phyloP scores from a whole-genome alignment of 768 basidiomycete genomes.

The Suillus clintonianus region DNA sequence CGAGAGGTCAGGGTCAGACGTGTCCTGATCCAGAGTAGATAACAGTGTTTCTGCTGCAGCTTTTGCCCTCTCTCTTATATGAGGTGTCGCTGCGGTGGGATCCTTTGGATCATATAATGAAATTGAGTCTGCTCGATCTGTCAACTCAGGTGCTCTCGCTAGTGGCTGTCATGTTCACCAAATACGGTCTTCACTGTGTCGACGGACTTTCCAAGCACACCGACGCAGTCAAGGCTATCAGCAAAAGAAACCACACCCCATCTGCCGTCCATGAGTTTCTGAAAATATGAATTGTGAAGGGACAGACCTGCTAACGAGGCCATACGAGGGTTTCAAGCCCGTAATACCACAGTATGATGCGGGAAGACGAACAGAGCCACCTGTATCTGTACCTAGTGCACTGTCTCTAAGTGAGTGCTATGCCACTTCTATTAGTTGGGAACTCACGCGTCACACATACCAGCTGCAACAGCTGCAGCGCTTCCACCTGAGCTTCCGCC shows the following conservation, averaged over 20 bases:
- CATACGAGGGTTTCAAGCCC: conserved; percentile 95
- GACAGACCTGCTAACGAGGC: conserved; percentile 77
- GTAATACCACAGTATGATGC: conserved; percentile 93
- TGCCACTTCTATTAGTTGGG: conserved; percentile 2
- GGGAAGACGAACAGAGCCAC: conserved; percentile 90
- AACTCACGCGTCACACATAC: conserved; percentile 81
- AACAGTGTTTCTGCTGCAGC: conserved; percentile 19
- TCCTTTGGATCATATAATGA: conserved; percentile 64
- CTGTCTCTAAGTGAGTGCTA: conserved; percentile 40
- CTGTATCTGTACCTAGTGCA: conserved; percentile 92
- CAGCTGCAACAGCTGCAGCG: conserved; percentile 88
- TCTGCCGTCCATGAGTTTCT: conserved; percentile 40
- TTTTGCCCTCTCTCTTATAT: conserved; percentile 39
- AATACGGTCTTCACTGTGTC: conserved; percentile 56
- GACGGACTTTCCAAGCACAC: conserved; percentile 66
- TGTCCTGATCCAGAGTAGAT: not conserved
- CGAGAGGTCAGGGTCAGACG: conserved; percentile 30
- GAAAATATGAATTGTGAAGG: conserved; percentile 1
- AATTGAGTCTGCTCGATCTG: conserved; percentile 29
- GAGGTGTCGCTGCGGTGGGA: conserved; percentile 63
- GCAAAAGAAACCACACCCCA: conserved; percentile 94
- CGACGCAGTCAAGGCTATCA: conserved; percentile 94
- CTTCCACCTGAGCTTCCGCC: conserved; percentile 96
- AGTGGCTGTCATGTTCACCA: conserved; percentile 44
- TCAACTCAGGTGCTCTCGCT: not conserved